phyloP scores from a whole-genome alignment of 2,329 filamentous ascomycete species.

The Fonsecaea pedrosoi region DNA sequence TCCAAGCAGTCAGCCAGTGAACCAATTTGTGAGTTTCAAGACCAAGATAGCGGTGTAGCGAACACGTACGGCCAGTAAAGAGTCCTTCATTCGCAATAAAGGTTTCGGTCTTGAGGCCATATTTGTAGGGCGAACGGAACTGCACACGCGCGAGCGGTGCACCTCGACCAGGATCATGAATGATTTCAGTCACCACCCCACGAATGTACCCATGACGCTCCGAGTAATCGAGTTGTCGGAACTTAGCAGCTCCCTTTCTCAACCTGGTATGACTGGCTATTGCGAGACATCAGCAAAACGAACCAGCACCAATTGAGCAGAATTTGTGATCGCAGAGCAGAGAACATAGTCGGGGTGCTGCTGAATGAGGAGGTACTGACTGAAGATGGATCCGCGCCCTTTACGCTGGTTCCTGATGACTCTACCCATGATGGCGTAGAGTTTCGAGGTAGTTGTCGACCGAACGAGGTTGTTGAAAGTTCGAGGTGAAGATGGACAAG shows the following conservation, averaged over 20 bases:
- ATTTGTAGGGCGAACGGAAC: conserved; percentile 98
- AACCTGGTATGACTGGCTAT: conserved; percentile 82
- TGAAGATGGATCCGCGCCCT: conserved; percentile 80
- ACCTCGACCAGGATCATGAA: conserved; percentile 98
- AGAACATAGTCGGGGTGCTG: background rate
- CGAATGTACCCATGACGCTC: conserved; percentile 98
- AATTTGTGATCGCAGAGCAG: background rate
- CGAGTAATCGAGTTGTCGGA: conserved; percentile 94
- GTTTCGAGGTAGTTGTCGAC: conserved; percentile 16
- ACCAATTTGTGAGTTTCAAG: background rate
- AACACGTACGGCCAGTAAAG: conserved; percentile 70
- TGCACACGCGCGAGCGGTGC: conserved; percentile 94
- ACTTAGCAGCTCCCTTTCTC: conserved; percentile 93
- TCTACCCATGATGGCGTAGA: conserved; percentile 63
- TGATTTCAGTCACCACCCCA: conserved; percentile 97
- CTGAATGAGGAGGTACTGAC: conserved; percentile 45
- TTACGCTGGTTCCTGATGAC: conserved; percentile 80
- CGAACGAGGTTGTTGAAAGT: conserved; percentile 12
- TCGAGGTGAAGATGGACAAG: conserved; percentile 2
- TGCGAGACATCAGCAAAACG: conserved; percentile 38
- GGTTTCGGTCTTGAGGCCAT: conserved; percentile 97
- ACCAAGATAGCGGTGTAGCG: background rate
- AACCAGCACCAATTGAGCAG: background rate
- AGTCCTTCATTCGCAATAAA: conserved; percentile 99
- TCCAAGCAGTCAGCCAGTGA: conserved; percentile 59